Evolutionary conservation across 352 stramenopile species (phyloP).

Genomic region (Phytopythium boreale): DNA sequence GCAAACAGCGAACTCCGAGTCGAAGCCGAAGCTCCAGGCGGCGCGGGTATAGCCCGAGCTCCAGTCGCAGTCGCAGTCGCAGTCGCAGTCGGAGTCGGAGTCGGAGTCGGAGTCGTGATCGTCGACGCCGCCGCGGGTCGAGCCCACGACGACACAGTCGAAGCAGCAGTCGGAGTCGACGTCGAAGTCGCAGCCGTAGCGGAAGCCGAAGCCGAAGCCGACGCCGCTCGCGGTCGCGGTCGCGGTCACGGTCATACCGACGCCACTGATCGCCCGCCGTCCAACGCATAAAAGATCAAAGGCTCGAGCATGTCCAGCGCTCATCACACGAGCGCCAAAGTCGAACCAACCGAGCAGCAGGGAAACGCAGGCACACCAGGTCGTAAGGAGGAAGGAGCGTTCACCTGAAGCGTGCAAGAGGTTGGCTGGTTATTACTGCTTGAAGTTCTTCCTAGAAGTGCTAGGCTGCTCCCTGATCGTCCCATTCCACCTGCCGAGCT

Average conservation of each 20-base stretch:
- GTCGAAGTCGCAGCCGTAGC: constrained; percentile 6
- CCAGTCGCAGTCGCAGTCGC: constrained; percentile 14
- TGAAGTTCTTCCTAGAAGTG: not conserved
- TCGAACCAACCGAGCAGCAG: no score
- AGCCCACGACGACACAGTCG: constrained; percentile 19
- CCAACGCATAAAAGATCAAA: no score
- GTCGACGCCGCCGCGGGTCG: not conserved
- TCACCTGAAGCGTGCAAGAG: not conserved
- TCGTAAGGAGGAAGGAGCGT: not conserved
- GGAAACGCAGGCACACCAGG: no score
- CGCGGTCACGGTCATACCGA: constrained; percentile 20
- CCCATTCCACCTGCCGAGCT: no score
- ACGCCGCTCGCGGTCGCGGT: constrained; percentile 18
- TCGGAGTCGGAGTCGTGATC: constrained; percentile 9
- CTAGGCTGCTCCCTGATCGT: no score
- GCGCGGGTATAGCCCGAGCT: constrained; percentile 13
- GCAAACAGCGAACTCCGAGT: constrained; percentile 3
- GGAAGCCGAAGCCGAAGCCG: constrained; percentile 12
- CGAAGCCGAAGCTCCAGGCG: constrained; percentile 16
- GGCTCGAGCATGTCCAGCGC: no score
- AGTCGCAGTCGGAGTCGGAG: constrained; percentile 12
- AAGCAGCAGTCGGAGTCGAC: constrained; percentile 24
- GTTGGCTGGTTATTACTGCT: not conserved
- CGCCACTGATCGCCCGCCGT: constrained; percentile 12
- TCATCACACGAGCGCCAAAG: no score